Evolutionary conservation across 768 basidiomycete species (phyloP).

Genomic region (Sporobolomyces pararoseus): DNA sequence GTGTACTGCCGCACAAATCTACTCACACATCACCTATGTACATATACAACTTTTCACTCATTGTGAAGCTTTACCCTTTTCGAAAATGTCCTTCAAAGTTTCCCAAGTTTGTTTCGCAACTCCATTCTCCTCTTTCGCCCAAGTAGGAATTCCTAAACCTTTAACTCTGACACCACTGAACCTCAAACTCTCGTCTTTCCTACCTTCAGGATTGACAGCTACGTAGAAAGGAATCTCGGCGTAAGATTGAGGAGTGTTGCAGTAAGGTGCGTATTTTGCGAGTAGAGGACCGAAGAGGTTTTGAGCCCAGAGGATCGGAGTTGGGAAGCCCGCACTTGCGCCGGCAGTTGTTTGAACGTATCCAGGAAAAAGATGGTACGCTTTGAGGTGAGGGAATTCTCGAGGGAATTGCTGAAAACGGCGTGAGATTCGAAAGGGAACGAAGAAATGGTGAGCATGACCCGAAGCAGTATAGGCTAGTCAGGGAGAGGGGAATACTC

Average conservation of each 20-base stretch:
- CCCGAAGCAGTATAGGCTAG: too few relatives aligned
- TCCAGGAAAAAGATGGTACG: conserved; percentile 44
- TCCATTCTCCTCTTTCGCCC: conserved; percentile 22
- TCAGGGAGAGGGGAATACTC: neutral
- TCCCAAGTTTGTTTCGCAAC: conserved; percentile 26
- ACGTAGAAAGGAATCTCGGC: conserved; percentile 43
- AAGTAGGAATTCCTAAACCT: conserved; percentile 18
- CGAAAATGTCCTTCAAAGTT: conserved; percentile 21
- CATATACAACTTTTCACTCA: too few relatives aligned
- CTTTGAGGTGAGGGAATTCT: conserved; percentile 32
- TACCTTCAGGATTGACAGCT: conserved; percentile 33
- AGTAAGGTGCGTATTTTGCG: conserved; percentile 32
- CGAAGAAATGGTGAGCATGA: too few relatives aligned
- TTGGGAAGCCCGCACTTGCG: conserved; percentile 31
- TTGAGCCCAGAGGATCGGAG: conserved; percentile 29
- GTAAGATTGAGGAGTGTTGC: conserved; percentile 37
- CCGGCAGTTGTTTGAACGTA: conserved; percentile 32
- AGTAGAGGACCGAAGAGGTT: conserved; percentile 31
- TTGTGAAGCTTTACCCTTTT: conserved; percentile 46
- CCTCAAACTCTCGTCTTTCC: conserved; percentile 17
- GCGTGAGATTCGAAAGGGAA: neutral
- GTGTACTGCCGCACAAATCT: too few relatives aligned
- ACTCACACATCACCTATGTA: too few relatives aligned
- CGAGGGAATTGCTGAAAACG: conserved; percentile 32
- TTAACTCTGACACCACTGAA: conserved; percentile 27